Base-by-base conservation (phyloP, 441 rosid genomes). In the Iberis amara region DNA sequence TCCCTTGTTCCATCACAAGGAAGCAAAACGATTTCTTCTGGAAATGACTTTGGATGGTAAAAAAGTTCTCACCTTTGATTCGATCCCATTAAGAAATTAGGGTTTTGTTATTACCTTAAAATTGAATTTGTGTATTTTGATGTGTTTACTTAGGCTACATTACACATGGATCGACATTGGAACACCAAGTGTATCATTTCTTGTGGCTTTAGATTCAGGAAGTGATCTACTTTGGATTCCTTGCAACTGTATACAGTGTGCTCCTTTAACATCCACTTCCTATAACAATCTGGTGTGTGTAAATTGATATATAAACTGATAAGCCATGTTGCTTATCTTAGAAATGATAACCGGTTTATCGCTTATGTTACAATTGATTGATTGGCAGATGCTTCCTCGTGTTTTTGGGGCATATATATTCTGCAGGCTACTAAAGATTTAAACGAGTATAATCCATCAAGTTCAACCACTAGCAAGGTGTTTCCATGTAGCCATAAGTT, bases 301-400 rank as follows among this genome's bases (percentile, higher is more conserved):
- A n/a, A 18, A 18, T 1, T 52, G 11, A 24, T 8, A n/a, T n/a
- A n/a, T n/a, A n/a, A n/a, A n/a, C n/a, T n/a, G n/a, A n/a, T n/a
- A n/a, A n/a, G n/a, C n/a, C n/a, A n/a, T n/a, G n/a, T n/a, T n/a
- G n/a, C n/a, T n/a, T n/a, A n/a, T n/a, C n/a, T n/a, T n/a, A n/a
- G n/a, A n/a, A n/a, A n/a, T n/a, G n/a, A n/a, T n/a, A n/a, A n/a
- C n/a, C n/a, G n/a, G 68, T 87, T 82, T 82, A 79, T 77, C 86
- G 68, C 90, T 88, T 85, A 73, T 80, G 75, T 81, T 78, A 76
- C 5, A 41, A 73, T 63, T 74, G 78, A 85, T 88, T 85, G 96
- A 88, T 85, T 85, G 91, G 87, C 90, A 82, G 94, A 86, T 88
- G 94, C 86, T 81, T 83, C 89, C 71, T 78, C 76, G 64, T 85